Base-by-base conservation (phyloP, 2,329 filamentous ascomycete species). In the Bipolaris oryzae region DNA sequence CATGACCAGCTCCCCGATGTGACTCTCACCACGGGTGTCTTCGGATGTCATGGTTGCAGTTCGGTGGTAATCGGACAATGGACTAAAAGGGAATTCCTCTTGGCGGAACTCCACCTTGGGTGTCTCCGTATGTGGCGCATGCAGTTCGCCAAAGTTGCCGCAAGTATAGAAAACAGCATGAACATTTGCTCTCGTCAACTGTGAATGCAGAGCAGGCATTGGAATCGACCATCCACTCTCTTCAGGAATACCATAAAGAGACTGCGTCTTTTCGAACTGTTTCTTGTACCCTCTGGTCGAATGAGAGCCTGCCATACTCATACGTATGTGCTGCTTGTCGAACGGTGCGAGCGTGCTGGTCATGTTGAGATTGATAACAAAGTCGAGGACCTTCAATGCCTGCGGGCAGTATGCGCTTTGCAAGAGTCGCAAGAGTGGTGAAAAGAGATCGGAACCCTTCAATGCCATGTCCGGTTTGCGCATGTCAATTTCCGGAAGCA, bases 161-260 rank as follows among this genome's bases (percentile, higher is more conserved):
- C 93, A 97, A 62, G 93, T 96, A 76, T 96, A 96, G 76, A 97
- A 98, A 0, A 95, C 93, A 0, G 93, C 92, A 74, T 98, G 94
- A 2, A 99, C 95, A 68, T 99, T 99, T 55, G 89, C 86, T 55
- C 95, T 85, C 3, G 95, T 98, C 33, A 88, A 86, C 51, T 89
- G 88, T 0, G 93, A 95, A 78, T 96, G 94, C 53, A 90, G 89
- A 0, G 94, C 94, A 15, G 95, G 95, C 73, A 96, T 87, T 0
- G 95, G 94, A 42, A 99, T 92, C 0, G 95, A 95, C 95, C 95
- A 99, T 1, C 95, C 95, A 15, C 91, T 95, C 20, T 92, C 89
- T 73, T 98, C 94, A 0, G 95, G 95, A 56, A 99, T 98, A 25
- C 96, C 96, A 74, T 98, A 99, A 33, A 99, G 79, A 70, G 92